phyloP scores from a whole-genome alignment of 2,329 filamentous ascomycete genomes.

The Phialophora macrospora region DNA sequence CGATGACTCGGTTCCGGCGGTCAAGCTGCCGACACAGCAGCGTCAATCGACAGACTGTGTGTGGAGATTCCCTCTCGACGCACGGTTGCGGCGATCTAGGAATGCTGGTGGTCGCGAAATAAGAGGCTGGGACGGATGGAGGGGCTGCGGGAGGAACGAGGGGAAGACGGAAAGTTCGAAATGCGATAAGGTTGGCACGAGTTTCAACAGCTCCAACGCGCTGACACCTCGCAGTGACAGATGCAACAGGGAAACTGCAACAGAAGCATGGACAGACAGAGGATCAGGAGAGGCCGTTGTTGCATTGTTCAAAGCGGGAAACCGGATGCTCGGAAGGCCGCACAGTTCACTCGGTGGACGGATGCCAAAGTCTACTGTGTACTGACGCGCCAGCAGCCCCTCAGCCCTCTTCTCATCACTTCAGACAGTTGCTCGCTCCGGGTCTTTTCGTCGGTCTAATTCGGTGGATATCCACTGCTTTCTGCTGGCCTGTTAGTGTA shows the following conservation, averaged over 20 bases:
- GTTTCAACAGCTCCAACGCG: neutral
- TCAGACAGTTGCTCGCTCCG: neutral
- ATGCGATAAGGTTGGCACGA: conserved; percentile 11
- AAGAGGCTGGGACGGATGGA: conserved; percentile 6
- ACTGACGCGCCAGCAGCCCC: neutral
- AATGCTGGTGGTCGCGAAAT: conserved; percentile 3
- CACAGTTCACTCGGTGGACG: neutral
- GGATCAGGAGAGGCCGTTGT: conserved; percentile 11
- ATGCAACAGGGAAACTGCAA: conserved; percentile 2
- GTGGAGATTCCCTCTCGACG: neutral
- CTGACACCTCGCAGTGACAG: conserved; percentile 4
- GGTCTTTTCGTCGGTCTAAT: neutral
- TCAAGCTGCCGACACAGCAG: conserved; percentile 12
- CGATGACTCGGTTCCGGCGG: neutral
- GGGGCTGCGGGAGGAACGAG: conserved; percentile 8
- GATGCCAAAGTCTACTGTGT: neutral
- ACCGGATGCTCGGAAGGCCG: conserved; percentile 11
- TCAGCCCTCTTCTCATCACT: neutral
- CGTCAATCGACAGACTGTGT: conserved; percentile 1
- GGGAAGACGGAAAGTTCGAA: conserved; percentile 8
- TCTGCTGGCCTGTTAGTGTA: neutral
- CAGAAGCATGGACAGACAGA: conserved; percentile 7
- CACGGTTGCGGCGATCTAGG: neutral
- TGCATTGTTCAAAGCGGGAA: neutral
- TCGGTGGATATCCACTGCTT: conserved; percentile 4